Conservation (phyloP, 352 stramenopile genomes). For the Pythium coloratum region DNA sequence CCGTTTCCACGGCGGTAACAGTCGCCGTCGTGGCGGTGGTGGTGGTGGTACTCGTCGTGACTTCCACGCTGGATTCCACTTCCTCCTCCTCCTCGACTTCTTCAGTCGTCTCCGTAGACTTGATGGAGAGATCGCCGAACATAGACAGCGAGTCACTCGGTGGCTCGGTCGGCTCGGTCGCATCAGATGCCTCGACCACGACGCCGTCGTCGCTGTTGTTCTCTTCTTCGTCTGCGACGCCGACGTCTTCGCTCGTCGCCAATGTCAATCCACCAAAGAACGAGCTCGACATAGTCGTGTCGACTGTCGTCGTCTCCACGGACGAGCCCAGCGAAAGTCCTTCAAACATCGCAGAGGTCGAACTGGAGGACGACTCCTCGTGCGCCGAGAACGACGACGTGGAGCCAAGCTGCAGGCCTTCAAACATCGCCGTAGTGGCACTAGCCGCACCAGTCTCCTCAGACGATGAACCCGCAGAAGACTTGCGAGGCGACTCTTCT, state of each 20-base stretch:
- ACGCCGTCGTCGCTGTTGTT: slow-evolving; percentile 15
- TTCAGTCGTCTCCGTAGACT: background rate
- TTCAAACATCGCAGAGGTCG: slow-evolving; percentile 12
- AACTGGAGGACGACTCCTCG: background rate
- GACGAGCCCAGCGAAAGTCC: slow-evolving; percentile 13
- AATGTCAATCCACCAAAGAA: slow-evolving; percentile 20
- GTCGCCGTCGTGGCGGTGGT: background rate
- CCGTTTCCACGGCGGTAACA: background rate
- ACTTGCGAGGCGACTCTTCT: slow-evolving; percentile 13
- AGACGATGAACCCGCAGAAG: slow-evolving; percentile 4
- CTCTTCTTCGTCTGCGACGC: background rate
- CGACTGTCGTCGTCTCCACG: background rate
- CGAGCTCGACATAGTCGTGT: slow-evolving; percentile 1
- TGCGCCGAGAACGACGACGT: background rate
- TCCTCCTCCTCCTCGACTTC: background rate
- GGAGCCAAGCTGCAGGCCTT: slow-evolving; percentile 16
- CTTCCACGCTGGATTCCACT: background rate
- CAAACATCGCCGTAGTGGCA: slow-evolving; percentile 11
- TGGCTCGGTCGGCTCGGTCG: slow-evolving; percentile 1
- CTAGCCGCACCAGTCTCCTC: background rate
- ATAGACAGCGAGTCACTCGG: background rate
- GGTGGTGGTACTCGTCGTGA: background rate
- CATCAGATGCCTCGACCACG: background rate
- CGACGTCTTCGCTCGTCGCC: background rate
- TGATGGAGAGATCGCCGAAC: slow-evolving; percentile 1